Base-by-base conservation (phyloP, 2,329 filamentous ascomycete genomes). In the Mycogone perniciosa region DNA sequence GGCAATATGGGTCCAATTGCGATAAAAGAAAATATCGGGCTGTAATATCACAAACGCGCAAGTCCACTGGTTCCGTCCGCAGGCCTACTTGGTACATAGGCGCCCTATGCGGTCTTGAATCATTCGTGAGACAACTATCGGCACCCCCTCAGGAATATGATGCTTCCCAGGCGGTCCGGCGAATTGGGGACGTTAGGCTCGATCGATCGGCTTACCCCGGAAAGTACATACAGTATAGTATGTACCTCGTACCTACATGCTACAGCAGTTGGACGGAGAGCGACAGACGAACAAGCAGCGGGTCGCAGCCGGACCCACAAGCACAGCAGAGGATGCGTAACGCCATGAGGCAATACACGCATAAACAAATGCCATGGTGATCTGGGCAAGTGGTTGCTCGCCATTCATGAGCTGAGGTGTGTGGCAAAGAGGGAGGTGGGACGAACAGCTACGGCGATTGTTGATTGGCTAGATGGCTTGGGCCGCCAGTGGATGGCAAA, bases 401-500 rank as follows among this genome's bases (percentile, higher is more conserved):
- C 33, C 33, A 35, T 7, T 11, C 33, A 35, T 11, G 33, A 35
- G 33, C 7, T 35, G 33, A 8, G 33, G 33, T 35, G 33, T 35
- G 7, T 35, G 33, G 33, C 7, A 35, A 35, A 35, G 33, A 35
- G 4, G 33, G 11, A 35, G 11, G 3, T 20, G 20, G 20, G 33
- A 35, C 33, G 33, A 35, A 11, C 33, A 35, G 20, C 20, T 20
- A 20, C 20, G 20, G 20, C 20, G 44, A 31, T 6, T 20, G 20
- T 46, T 60, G 59, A 64, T 63, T 65, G 62, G 62, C 48, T 38
- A 33, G 46, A 7, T 26, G 52, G 26, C 41, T 63, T 56, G 55
- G 59, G 59, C 63, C 59, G 54, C 56, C 50, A 62, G 57, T 51
- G 60, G 50, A 57, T 57, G 59, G 60, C 53, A 44, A 52, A 31